Base-by-base conservation (phyloP, 2,329 filamentous ascomycete genomes). In the Blastomyces gilchristii region DNA sequence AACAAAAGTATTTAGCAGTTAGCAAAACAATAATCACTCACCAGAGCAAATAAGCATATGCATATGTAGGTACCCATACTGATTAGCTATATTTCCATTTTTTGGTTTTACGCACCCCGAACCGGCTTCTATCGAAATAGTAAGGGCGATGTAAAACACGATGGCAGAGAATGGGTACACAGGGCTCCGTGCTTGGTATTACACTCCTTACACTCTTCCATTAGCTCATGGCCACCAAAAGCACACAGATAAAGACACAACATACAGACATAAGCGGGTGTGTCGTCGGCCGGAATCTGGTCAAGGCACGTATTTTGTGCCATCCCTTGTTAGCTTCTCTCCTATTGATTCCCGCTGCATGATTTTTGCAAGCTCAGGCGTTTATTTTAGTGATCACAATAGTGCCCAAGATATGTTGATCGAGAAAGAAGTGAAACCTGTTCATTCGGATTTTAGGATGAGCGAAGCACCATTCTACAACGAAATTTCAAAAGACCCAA, bases 11-110 rank as follows among this genome's bases (percentile, higher is more conserved):
- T 39, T 39, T 39, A 3, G 37, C 37, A 39, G 4, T 31, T 31
- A 31, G 28, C 2, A 39, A 39, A 6, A 6, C 14, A 45, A n/a
- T 45, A 45, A 18, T 1, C 43, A n/a, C 18, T 49, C 18, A n/a
- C 8, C 18, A 22, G 18, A 22, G 7, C 6, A 47, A 47, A 47
- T 7, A 22, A 8, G 18, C 18, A 49, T 49, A 8, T 49, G n/a
- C 45, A 22, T 37, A 56, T 56, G 53, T 57, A 57, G 54, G 54
- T 14, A 57, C 37, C 54, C 54, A 57, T 57, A 43, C 34, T 57
- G 37, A 16, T 57, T 57, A 39, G n/a, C 11, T 57, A 9, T 34
- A 53, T 54, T 54, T 34, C 22, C 12, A 3, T 50, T 50, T 14
- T 53, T 16, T n/a, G 28, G 16, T 37, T 54, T 37, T 37, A 14